phyloP scores from a whole-genome alignment of 1,139 yeast genomes.

The Taphrina deformans region DNA sequence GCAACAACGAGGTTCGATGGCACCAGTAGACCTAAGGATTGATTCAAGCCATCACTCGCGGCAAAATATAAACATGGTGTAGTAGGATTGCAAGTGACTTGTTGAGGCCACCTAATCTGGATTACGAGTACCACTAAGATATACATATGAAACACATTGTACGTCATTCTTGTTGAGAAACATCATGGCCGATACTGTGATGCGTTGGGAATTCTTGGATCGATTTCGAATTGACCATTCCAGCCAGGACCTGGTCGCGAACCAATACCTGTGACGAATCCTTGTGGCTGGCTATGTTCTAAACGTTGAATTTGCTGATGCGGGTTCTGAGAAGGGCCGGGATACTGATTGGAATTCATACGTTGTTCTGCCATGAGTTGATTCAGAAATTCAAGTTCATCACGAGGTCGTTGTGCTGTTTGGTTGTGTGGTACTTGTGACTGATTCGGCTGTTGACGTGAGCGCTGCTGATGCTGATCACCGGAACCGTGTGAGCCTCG shows the following conservation, averaged over 20 bases:
- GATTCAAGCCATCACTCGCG: too few relatives aligned
- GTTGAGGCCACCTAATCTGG: background rate
- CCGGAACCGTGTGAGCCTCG: background rate
- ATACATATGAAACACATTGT: background rate
- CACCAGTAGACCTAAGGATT: too few relatives aligned
- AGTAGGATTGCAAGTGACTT: too few relatives aligned
- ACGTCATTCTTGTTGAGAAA: too few relatives aligned
- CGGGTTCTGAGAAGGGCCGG: background rate
- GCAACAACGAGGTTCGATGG: too few relatives aligned
- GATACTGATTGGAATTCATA: background rate
- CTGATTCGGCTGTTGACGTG: background rate
- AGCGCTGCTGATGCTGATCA: background rate
- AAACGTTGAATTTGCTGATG: background rate
- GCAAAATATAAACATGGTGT: too few relatives aligned
- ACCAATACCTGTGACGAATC: conserved; percentile 14
- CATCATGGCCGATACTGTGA: conserved; percentile 3
- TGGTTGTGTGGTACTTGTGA: background rate
- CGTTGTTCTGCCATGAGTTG: conserved; percentile 5
- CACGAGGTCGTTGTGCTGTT: background rate
- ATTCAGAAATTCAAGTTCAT: background rate
- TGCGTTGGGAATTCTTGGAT: conserved; percentile 12
- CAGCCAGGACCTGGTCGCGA: conserved; percentile 21
- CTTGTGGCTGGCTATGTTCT: conserved; percentile 2
- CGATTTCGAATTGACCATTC: conserved; percentile 16
- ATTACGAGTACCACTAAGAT: background rate